These are phyloP conservation scores for Zasmidium citrigriseum DNA, from an alignment of 2,329 filamentous ascomycete genomes.

Conservation along the genomic window DNA sequence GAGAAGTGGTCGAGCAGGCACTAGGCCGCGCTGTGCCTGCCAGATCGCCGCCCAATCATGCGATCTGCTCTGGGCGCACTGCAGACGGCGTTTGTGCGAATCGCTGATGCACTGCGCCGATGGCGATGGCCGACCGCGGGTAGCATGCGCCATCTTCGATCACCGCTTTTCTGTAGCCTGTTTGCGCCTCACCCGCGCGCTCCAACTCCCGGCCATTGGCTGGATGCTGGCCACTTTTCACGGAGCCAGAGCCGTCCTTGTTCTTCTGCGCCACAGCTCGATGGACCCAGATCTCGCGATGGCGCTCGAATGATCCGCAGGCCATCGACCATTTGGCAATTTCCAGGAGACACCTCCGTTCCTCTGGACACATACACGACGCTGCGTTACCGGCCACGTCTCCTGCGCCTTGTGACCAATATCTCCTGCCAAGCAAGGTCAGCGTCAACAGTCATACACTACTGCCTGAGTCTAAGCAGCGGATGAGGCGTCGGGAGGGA, in stretches of 20 bases:
- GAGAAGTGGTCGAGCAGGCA: not conserved
- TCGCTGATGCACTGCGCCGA: too few species aligned
- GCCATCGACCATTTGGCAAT: too few species aligned
- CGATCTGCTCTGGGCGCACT: constrained; percentile 10
- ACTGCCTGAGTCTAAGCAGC: not conserved
- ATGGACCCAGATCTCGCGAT: not conserved
- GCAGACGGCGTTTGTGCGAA: not conserved
- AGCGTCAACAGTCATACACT: not conserved
- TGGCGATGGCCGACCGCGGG: not conserved
- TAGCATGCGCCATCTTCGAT: not conserved
- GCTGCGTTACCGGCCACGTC: not conserved
- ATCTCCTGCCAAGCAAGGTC: not conserved
- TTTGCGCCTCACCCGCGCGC: too few species aligned
- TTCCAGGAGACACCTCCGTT: not conserved
- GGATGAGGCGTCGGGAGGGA: not conserved
- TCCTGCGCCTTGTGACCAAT: not conserved
- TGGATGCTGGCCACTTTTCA: too few species aligned
- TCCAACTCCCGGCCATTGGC: too few species aligned
- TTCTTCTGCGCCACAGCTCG: not conserved
- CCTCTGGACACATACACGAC: not conserved
- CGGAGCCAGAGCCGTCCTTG: not conserved
- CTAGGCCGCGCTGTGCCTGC: constrained; percentile 1
- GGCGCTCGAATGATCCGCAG: not conserved
- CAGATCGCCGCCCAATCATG: constrained; percentile 11
- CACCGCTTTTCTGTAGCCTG: not conserved